A percentile compares a stretch with the other conserved stretches of the same genome.
These are phyloP conservation scores for Heterobasidion annosum DNA, from an alignment of 1,284 basidiomycete species.

Conservation along the genomic window DNA sequence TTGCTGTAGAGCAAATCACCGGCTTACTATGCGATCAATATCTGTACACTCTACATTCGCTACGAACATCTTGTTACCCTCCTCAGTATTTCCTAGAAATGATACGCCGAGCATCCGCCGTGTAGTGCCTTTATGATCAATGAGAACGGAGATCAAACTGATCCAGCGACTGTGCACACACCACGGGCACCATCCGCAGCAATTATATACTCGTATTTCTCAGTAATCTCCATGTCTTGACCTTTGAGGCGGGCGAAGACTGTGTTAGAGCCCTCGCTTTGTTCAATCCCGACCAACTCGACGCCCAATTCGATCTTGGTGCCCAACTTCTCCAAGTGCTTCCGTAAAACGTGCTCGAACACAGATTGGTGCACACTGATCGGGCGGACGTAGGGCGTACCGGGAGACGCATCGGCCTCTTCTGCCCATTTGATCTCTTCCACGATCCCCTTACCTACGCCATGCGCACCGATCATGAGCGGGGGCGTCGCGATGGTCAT, in stretches of 20 bases:
- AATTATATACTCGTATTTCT: conserved; percentile 8
- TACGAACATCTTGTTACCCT: conserved; percentile 10
- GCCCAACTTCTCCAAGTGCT: conserved; percentile 8
- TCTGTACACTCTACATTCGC: conserved; percentile 12
- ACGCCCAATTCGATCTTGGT: conserved; percentile 9
- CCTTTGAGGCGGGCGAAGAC: conserved; percentile 4
- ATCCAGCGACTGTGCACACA: neutral
- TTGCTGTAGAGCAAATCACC: neutral
- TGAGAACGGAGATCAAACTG: neutral
- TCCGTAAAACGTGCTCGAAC: conserved; percentile 10
- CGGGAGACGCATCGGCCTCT: neutral
- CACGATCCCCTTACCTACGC: neutral
- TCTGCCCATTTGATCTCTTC: conserved; percentile 4
- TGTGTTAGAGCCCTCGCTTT: conserved; percentile 2
- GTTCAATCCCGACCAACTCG: conserved; percentile 10
- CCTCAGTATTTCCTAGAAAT: conserved; percentile 15
- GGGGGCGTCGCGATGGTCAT: conserved; percentile 5
- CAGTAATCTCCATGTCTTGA: conserved; percentile 1
- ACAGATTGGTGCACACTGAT: conserved; percentile 3
- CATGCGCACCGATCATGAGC: conserved; percentile 5
- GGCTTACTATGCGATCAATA: conserved; percentile 9
- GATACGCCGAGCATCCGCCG: conserved; percentile 10
- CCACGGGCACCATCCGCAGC: conserved; percentile 14
- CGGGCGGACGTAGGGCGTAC: neutral
- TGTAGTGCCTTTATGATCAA: conserved; percentile 1